Evolutionary conservation across 2,329 filamentous ascomycete species (phyloP).

Genomic region (Penicillium hesseltinei): DNA sequence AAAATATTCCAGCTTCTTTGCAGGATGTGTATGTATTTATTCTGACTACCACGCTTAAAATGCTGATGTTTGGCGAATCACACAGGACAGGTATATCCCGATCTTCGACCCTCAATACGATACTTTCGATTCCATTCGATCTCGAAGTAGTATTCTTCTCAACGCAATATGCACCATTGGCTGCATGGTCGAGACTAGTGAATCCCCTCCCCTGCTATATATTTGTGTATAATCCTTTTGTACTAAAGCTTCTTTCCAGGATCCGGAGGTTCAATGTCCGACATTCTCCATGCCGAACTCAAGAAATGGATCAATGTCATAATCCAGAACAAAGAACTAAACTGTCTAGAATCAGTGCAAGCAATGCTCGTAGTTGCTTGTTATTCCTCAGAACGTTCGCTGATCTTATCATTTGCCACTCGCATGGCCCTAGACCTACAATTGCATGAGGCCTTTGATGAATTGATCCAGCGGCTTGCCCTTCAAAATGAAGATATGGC

Average conservation of each 20-base stretch:
- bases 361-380: slow-evolving; percentile 53
- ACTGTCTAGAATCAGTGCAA: slow-evolving; percentile 51
- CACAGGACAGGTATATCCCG: slow-evolving; percentile 49
- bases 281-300: slow-evolving; percentile 46
- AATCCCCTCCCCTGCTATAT: background rate
- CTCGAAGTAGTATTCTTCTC: slow-evolving; percentile 51
- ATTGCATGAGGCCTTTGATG: slow-evolving; percentile 46
- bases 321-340: slow-evolving; percentile 40
- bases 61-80: background rate
- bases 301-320: slow-evolving; percentile 49
- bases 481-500: slow-evolving; percentile 23
- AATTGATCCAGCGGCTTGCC: slow-evolving; percentile 34
- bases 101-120: slow-evolving; percentile 50
- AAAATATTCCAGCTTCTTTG: slow-evolving; percentile 32
- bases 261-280: slow-evolving; percentile 35
- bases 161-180: slow-evolving; percentile 54
- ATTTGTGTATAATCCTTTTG: background rate
- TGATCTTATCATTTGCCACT: slow-evolving; percentile 52
- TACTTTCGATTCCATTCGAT: slow-evolving; percentile 46
- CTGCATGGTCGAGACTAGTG: slow-evolving; percentile 44
- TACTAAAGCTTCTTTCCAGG: slow-evolving; percentile 15
- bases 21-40: slow-evolving; percentile 34
- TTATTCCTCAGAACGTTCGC: slow-evolving; percentile 53
- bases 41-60: too few species aligned
- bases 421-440: slow-evolving; percentile 52